These are phyloP conservation scores for Hericium coralloides DNA, from an alignment of 768 basidiomycete species.

Conservation along the genomic window DNA sequence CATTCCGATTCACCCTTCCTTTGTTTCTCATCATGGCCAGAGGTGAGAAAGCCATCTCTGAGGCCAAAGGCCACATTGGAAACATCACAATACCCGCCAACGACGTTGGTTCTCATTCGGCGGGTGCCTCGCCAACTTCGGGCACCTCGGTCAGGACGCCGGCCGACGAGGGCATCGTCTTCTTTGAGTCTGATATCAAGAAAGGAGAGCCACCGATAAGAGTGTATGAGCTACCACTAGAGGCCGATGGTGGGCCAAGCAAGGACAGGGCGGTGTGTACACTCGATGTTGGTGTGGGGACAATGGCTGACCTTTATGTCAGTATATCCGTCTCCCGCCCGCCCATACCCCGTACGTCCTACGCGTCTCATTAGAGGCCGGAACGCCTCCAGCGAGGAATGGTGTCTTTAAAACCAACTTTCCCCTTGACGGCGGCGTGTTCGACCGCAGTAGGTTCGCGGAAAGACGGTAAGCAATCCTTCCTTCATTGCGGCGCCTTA, in stretches of 20 bases:
- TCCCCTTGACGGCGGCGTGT: conserved; percentile 85
- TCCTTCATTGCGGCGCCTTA: not conserved
- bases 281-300: not conserved
- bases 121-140: conserved; percentile 6
- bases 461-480: conserved; percentile 57
- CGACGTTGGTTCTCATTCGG: not conserved
- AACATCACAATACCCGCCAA: not conserved
- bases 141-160: conserved; percentile 72
- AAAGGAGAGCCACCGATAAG: conserved; percentile 56
- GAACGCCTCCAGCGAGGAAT: conserved; percentile 82
- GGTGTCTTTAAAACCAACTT: conserved; percentile 96
- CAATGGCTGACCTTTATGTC: conserved; percentile 2
- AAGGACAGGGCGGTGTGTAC: conserved; percentile 72
- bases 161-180: conserved; percentile 86
- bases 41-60: not conserved
- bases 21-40: not conserved
- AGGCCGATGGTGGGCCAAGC: conserved; percentile 84
- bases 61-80: not conserved
- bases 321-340: conserved; percentile 97
- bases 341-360: conserved; percentile 84
- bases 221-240: conserved; percentile 82
- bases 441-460: conserved; percentile 65
- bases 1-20: not conserved
- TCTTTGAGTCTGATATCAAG: conserved; percentile 54
- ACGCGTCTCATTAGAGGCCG: conserved; percentile 85